Conservation (phyloP, 805 yeast genomes). For the Wickerhamiella australiensis region DNA sequence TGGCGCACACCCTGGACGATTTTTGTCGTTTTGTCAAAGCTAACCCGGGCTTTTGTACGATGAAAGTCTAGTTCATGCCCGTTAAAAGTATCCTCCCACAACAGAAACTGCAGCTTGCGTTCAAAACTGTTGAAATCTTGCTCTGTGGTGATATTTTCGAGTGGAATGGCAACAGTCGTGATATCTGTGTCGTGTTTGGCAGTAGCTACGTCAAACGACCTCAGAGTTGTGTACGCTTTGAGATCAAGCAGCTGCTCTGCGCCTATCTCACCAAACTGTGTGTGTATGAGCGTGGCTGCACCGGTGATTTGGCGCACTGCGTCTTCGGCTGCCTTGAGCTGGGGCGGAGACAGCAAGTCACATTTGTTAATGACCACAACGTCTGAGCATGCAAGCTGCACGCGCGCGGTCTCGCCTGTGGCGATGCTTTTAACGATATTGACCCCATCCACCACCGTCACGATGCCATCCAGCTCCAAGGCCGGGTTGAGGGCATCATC, state of each 20-base stretch:
- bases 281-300: constrained; percentile 51
- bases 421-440: constrained; percentile 54
- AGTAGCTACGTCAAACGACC: neutral
- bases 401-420: constrained; percentile 64
- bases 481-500: constrained; percentile 78
- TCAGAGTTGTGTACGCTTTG: constrained; percentile 43
- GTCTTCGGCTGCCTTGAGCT: constrained; percentile 28
- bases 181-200: constrained; percentile 25
- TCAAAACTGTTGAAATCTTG: constrained; percentile 41
- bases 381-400: constrained; percentile 87
- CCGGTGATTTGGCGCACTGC: constrained; percentile 48
- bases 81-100: constrained; percentile 57
- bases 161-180: constrained; percentile 41
- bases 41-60: constrained; percentile 65
- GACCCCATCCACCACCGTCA: constrained; percentile 64
- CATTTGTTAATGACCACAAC: constrained; percentile 65
- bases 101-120: constrained; percentile 49
- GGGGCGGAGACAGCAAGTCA: constrained; percentile 36
- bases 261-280: constrained; percentile 66
- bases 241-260: constrained; percentile 57
- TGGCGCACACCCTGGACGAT: constrained; percentile 89
- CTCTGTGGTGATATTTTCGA: constrained; percentile 31
- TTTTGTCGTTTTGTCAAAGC: constrained; percentile 32
- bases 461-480: constrained; percentile 81
- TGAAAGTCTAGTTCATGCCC: constrained; percentile 53